Evolutionary conservation across 2,329 filamentous ascomycete genomes (phyloP).

Genomic region (Aspergillus transmontanensis): DNA sequence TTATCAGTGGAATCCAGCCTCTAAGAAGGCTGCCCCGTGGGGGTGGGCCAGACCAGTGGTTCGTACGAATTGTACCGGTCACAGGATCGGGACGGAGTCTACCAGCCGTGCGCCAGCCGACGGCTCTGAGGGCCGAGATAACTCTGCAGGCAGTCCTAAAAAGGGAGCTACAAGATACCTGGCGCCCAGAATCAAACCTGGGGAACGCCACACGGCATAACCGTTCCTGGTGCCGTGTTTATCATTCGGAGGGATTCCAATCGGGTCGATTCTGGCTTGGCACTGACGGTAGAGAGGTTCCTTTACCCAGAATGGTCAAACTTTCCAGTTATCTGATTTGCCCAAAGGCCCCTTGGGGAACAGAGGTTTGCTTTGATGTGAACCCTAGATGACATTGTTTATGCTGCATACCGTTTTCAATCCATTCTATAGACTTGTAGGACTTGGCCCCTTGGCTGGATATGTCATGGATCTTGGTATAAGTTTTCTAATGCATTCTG

Average conservation of each 20-base stretch:
- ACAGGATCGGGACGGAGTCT: slow-evolving; percentile 19
- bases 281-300: not conserved
- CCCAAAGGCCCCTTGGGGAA: not conserved
- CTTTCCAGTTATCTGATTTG: not conserved
- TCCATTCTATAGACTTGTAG: not conserved
- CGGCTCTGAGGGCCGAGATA: not conserved
- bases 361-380: not conserved
- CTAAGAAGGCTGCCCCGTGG: not conserved
- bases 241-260: not conserved
- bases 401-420: not conserved
- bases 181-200: no score
- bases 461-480: not conserved
- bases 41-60: slow-evolving; percentile 20
- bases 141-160: not conserved
- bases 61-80: slow-evolving; percentile 20
- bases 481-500: not conserved
- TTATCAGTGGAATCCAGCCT: not conserved
- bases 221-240: not conserved
- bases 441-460: not conserved
- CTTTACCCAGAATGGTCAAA: slow-evolving; percentile 5
- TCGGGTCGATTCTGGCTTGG: slow-evolving; percentile 1
- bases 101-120: slow-evolving; percentile 1
- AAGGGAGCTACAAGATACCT: not conserved
- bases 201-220: not conserved
- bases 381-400: not conserved